Evolutionary conservation across 345 rosid species (phyloP).

Genomic region (Populus tremula): DNA sequence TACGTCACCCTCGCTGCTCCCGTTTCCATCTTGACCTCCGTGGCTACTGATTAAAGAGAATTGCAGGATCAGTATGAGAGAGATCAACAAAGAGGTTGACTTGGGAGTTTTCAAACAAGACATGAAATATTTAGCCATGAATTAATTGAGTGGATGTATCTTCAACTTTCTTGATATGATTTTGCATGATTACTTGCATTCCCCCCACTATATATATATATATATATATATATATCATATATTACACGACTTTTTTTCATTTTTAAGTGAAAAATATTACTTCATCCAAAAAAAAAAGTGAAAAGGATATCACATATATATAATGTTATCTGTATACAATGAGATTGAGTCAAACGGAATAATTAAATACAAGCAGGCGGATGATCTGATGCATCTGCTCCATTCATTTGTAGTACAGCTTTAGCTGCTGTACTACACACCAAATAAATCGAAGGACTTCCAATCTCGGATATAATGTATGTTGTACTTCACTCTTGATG

Average conservation of each 20-base stretch:
- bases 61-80: slow-evolving; percentile 33
- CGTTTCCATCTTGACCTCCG: slow-evolving; percentile 34
- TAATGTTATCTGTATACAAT: no score
- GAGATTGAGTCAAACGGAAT: neutral
- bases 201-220: neutral
- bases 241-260: neutral
- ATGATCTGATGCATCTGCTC: neutral
- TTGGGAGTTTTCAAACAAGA: slow-evolving; percentile 3
- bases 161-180: neutral
- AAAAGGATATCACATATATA: neutral
- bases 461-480: neutral
- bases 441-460: neutral
- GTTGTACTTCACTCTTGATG: neutral
- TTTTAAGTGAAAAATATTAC: neutral
- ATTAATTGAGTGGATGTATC: neutral
- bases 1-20: neutral
- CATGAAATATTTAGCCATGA: neutral
- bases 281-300: neutral
- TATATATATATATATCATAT: neutral
- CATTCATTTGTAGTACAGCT: slow-evolving; percentile 19
- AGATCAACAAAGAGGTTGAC: slow-evolving; percentile 44
- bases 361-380: neutral
- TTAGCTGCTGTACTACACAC: slow-evolving; percentile 13
- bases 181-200: neutral
- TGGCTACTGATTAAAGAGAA: slow-evolving; percentile 38